Evolutionary conservation across 257 asterid genomes (phyloP), one percentile per base, ranked within the genome.

Genomic region (Solanum boliviense): DNA sequence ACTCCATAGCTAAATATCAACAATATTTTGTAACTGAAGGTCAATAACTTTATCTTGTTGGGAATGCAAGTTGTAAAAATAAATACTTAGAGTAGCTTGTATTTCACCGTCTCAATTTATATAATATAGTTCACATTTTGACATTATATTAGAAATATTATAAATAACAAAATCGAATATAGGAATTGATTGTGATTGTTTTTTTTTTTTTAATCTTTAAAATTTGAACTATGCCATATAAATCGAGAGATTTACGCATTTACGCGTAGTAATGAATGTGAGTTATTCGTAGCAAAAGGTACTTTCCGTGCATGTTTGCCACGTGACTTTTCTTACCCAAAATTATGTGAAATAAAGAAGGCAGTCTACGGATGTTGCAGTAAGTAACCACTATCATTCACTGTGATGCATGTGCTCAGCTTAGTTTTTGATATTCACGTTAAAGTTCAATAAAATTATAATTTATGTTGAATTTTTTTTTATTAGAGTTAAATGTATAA

Each of bases 271-370:
- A 56, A 18, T 56, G 4, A 56, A 56, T 56, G 74, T 68, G 74
- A 27, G 74, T 27, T 68, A 68, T 27, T 27, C 21, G 9, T 68
- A 85, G 65, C 4, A 85, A 44, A 74, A n/a, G 83, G 83, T 46
- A 81, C 41, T 44, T 21, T 46, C 85, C 85, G 29, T 81, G 70
- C 88, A 86, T 70, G 83, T 86, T 3, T 70, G 70, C 83, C 71
- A 86, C 46, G 88, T 86, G 88, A 70, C 68, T 68, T 85, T 56
- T 74, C 39, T 86, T 44, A 29, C 88, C 68, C 32, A 86, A 41
- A 31, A 16, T 81, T 46, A 81, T 81, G 41, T 48, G 15, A 46
- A 81, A 27, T 15, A 78, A 78, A 78, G 2, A 41, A 79, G 34
- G 34, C 27, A 46, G 39, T 81, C 25, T 48, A 46, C 18, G 85